Percentiles rank a stretch among this genome's conserved stretches.
phyloP scores from a whole-genome alignment of 768 basidiomycete genomes.

The Filobasidium wieringae region DNA sequence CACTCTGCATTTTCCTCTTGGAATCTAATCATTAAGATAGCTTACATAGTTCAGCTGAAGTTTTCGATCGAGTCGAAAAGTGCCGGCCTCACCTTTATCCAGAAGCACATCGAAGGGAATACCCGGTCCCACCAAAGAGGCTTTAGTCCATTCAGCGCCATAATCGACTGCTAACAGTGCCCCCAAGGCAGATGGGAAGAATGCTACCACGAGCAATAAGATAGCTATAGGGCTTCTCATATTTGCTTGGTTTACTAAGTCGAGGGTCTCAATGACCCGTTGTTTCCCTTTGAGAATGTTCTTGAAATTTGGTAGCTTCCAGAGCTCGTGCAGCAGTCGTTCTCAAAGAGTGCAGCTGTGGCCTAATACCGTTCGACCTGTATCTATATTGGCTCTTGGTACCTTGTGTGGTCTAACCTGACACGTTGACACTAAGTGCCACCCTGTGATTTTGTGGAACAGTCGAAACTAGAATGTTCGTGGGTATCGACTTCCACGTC shows the following conservation, averaged over 20 bases:
- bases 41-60: background rate
- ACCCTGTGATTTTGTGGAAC: too few species aligned
- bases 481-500: too few species aligned
- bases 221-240: conserved; percentile 17
- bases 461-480: too few species aligned
- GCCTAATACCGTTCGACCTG: too few species aligned
- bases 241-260: too few species aligned
- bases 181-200: conserved; percentile 44
- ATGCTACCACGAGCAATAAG: conserved; percentile 10
- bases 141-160: conserved; percentile 95
- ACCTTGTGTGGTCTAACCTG: too few species aligned
- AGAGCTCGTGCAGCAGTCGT: too few species aligned
- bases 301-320: background rate
- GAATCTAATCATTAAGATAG: conserved; percentile 48
- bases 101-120: conserved; percentile 89
- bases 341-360: too few species aligned
- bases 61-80: background rate
- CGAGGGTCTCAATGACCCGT: too few species aligned
- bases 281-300: background rate
- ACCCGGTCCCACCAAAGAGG: conserved; percentile 86
- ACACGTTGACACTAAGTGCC: too few species aligned
- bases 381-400: too few species aligned
- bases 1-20: conserved; percentile 83
- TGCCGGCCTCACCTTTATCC: conserved; percentile 48
- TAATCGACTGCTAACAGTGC: conserved; percentile 92